These are phyloP conservation scores for Calophaca sinica DNA, from an alignment of 306 rosid genomes.

Conservation along the genomic window DNA sequence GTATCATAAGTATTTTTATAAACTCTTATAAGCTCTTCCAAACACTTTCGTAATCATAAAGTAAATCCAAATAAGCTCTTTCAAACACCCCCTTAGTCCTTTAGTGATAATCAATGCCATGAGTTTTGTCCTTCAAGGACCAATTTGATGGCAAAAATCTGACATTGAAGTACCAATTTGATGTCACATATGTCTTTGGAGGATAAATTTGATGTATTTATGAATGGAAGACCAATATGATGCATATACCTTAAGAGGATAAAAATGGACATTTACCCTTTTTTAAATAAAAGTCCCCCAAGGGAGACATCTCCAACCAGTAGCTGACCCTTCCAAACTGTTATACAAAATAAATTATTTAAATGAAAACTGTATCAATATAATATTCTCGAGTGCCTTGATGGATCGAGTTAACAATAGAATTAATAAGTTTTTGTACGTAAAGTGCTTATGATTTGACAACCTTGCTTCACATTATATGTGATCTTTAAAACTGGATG, in stretches of 20 bases:
- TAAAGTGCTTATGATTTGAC: slow-evolving; percentile 18
- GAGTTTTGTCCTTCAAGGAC: neutral
- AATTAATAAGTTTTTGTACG: neutral
- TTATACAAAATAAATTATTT: slow-evolving; percentile 22
- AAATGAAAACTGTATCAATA: neutral
- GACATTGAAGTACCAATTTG: neutral
- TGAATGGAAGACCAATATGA: slow-evolving; percentile 22
- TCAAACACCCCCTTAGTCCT: neutral
- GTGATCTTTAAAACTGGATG: slow-evolving; percentile 4
- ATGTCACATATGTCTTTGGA: neutral
- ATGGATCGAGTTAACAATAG: slow-evolving; percentile 1
- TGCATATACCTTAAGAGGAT: neutral
- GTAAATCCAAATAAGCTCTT: neutral
- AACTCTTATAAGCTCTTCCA: neutral
- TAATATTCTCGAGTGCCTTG: slow-evolving; percentile 10
- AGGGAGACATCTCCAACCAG: neutral
- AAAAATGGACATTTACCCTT: neutral
- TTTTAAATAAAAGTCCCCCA: slow-evolving; percentile 15
- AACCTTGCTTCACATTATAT: slow-evolving; percentile 7
- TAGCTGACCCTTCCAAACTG: neutral
- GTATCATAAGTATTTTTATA: neutral
- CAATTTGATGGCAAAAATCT: slow-evolving; percentile 22
- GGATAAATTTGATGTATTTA: slow-evolving; percentile 23
- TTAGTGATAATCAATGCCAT: slow-evolving; percentile 5
- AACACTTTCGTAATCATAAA: neutral